A percentile compares a stretch with the other conserved stretches of the same genome.
These are phyloP conservation scores for Sarocladiaceae sp. DNA, from an alignment of 2,329 filamentous ascomycete species.

Conservation along the genomic window DNA sequence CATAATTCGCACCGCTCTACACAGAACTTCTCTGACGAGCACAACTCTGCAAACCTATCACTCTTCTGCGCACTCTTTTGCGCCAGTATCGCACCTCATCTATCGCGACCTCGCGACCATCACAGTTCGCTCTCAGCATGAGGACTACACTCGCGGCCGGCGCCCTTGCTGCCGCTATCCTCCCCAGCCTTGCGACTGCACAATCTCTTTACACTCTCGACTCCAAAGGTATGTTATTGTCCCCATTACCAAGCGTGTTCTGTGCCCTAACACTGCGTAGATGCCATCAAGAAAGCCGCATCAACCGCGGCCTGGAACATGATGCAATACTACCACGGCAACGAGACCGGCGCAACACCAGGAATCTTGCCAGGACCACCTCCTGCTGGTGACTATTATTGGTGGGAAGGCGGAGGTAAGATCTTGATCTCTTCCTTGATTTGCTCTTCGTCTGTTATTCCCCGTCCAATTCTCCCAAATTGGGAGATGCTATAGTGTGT, in stretches of 20 bases:
- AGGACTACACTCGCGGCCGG: not conserved
- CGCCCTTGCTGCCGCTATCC: slow-evolving; percentile 1
- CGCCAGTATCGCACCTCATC: no score
- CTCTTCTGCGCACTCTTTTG: no score
- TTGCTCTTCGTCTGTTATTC: no score
- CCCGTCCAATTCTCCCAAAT: no score
- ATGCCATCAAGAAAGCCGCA: slow-evolving; percentile 32
- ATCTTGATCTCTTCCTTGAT: no score
- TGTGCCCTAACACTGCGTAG: slow-evolving; percentile 15
- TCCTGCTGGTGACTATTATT: slow-evolving; percentile 48
- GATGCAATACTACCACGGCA: slow-evolving; percentile 40
- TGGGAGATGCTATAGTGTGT: no score
- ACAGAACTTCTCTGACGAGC: no score
- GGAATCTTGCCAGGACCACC: slow-evolving; percentile 44
- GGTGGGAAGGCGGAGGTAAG: slow-evolving; percentile 60
- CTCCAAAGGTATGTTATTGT: slow-evolving; percentile 14
- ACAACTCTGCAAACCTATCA: no score
- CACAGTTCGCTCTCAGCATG: not conserved
- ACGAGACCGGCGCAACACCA: slow-evolving; percentile 35
- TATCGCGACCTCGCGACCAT: no score
- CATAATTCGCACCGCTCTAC: no score
- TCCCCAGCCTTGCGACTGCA: slow-evolving; percentile 11
- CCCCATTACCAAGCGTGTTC: not conserved
- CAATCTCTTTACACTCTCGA: slow-evolving; percentile 20
- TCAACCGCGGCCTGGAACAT: slow-evolving; percentile 36